Evolutionary conservation across 2,329 filamentous ascomycete species (phyloP), one percentile per base, ranked within the genome.

Genomic region (Aurifilum marmelostoma): DNA sequence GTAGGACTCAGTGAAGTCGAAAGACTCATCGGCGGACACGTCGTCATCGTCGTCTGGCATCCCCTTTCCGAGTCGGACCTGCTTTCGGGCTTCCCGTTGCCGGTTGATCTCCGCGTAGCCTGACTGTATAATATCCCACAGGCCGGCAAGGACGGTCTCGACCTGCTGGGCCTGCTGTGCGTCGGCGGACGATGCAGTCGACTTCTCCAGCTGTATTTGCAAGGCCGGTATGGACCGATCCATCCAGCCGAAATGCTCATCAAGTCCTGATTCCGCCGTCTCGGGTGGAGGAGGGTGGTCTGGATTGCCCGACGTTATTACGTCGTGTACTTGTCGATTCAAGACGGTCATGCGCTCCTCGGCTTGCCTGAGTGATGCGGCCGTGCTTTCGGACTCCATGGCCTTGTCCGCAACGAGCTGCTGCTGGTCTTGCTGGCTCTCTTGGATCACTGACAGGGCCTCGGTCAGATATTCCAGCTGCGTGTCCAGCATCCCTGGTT

Each of bases 391-490:
- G 4, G 75, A 74, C 7, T 72, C 74, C 27, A 70, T 60, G 47
- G 76, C 75, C 9, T 73, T 72, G 27, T 75, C 76, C 54, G 72
- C 69, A 12, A 74, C 69, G 4, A 69, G 63, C 2, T 70, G 65
- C 63, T 76, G 72, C 68, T 83, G 80, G 63, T 83, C 80, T 37
- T 58, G 43, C 74, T 89, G 86, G 73, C 89, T 88, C 21, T 86
- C 83, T 50, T 84, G 83, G 14, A 94, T 85, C 11, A 85, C 84
- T 39, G 83, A 81, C 41, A 96, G 80, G 1, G 88, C 88, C 73
- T 87, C 86, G 69, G 92, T 89, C 3, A 97, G 82, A 74, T 93
- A 94, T 54, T 90, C 87, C 27, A 96, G 79, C 75, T 94, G 91
- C 52, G 76, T 81, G 37, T 78, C 78, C 29, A 90, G 77, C 67